Evolutionary conservation across 257 asterid genomes (phyloP).

Genomic region (Striga asiatica): DNA sequence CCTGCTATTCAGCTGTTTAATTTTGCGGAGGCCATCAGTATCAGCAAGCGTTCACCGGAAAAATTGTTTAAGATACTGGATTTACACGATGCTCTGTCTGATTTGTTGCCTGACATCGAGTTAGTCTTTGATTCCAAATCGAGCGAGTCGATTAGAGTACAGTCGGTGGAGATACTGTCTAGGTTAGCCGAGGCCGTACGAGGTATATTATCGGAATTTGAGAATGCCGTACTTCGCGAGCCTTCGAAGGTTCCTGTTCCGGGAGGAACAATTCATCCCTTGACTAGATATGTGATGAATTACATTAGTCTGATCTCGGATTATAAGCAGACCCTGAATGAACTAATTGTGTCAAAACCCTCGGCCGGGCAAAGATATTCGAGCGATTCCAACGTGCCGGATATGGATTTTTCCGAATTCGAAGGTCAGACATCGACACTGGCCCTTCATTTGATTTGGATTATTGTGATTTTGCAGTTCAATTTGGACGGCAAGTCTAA

Average conservation of each 20-base stretch:
- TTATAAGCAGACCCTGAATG: conserved; percentile 53
- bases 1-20: conserved; percentile 73
- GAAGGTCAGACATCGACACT: conserved; percentile 46
- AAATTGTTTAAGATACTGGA: conserved; percentile 83
- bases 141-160: conserved; percentile 57
- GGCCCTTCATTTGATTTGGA: conserved; percentile 80
- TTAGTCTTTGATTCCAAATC: conserved; percentile 57
- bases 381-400: conserved; percentile 54
- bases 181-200: conserved; percentile 75
- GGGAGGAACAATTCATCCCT: conserved; percentile 88
- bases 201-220: conserved; percentile 77
- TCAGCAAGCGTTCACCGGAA: conserved; percentile 71
- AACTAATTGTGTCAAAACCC: conserved; percentile 67
- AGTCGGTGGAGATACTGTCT: conserved; percentile 66
- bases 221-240: conserved; percentile 71
- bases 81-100: conserved; percentile 68
- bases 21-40: conserved; percentile 85
- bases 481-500: conserved; percentile 72
- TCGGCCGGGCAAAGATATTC: conserved; percentile 53
- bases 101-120: conserved; percentile 66
- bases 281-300: conserved; percentile 90
- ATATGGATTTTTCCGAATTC: conserved; percentile 58
- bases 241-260: conserved; percentile 72
- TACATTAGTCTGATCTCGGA: conserved; percentile 74
- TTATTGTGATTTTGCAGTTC: conserved; percentile 59